Conservation (phyloP, 2,329 filamentous ascomycete species). For the Verticillium alfalfae region DNA sequence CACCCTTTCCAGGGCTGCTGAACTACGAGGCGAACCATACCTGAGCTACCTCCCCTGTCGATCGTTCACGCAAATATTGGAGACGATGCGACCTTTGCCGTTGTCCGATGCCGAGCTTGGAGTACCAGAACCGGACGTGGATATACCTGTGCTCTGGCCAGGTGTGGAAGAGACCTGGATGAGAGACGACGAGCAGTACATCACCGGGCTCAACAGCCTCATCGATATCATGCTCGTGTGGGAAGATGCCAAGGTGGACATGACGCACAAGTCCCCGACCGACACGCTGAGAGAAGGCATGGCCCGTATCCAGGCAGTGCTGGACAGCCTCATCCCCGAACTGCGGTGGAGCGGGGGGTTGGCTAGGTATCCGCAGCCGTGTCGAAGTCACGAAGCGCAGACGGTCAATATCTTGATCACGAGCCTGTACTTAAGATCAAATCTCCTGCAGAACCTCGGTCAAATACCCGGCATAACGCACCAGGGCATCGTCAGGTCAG, state of each 20-base stretch:
- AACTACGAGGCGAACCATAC: constrained; percentile 19
- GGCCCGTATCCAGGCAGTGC: constrained; percentile 17
- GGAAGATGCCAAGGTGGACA: constrained; percentile 11
- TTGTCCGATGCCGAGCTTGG: constrained; percentile 23
- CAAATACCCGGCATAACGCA: constrained; percentile 14
- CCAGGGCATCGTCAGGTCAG: constrained; percentile 20
- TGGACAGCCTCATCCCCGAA: constrained; percentile 24
- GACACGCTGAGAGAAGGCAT: constrained; percentile 10
- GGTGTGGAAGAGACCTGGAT: constrained; percentile 18
- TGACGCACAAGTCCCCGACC: constrained; percentile 13
- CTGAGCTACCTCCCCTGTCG: constrained; percentile 15
- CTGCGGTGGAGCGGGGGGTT: constrained; percentile 28
- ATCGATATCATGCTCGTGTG: constrained; percentile 26
- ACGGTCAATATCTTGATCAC: constrained; percentile 30
- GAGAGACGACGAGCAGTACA: constrained; percentile 21
- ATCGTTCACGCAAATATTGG: constrained; percentile 12
- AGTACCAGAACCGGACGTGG: constrained; percentile 6
- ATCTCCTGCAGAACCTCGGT: constrained; percentile 26
- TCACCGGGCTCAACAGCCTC: constrained; percentile 25
- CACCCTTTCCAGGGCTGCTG: constrained; percentile 11
- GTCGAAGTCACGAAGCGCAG: constrained; percentile 28
- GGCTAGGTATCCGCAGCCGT: constrained; percentile 17
- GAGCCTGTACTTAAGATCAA: constrained; percentile 27
- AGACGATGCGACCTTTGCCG: constrained; percentile 16
- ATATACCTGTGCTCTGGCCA: background rate